Base-by-base conservation (phyloP, 1,284 basidiomycete species). In the Earliella scabrosa region DNA sequence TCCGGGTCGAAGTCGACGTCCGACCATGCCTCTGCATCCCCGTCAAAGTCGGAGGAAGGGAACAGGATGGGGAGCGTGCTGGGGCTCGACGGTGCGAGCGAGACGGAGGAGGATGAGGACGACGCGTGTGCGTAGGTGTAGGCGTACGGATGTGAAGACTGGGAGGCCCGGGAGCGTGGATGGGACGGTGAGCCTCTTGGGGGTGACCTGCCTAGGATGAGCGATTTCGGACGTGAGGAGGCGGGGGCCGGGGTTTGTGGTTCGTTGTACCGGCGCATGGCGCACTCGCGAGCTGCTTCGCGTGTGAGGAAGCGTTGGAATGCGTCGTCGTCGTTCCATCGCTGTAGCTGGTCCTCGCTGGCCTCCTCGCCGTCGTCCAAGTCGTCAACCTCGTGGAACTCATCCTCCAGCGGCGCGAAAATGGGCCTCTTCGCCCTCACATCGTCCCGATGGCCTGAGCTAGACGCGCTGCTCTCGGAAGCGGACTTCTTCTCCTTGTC, bases 241-340 rank as follows among this genome's bases (percentile, higher is more conserved):
- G 56, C 38, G 20, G 39, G 54, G 29, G 38, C 56, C 21, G 29
- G 45, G 46, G 13, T 44, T 10, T n/a, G 52, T 26, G 34, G 41
- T 26, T 45, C 45, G 29, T 32, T 44, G 16, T 36, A 45, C 7
- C 29, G 61, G 36, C 54, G 61, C 50, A 60, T 59, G 10, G 57
- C 54, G 29, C 56, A 63, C 45, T 67, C 66, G 26, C 65, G 65
- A 44, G 58, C 64, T 10, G 59, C 63, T 54, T 69, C 64, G 46
- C 60, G 64, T 45, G 54, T 34, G 50, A 74, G 65, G 63, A 73
- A 73, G 9, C 60, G 63, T 31, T 51, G 38, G 60, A 73, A 74
- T 11, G 69, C 66, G 46, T 62, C 60, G 11, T 41, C 48, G 11
- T 40, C 47, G 63, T 74, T 74, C 72, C 71, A 74, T 9, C 55